Evolutionary conservation across 192 early-diverging fungal species (phyloP), one percentile per base, ranked within the genome.

Genomic region (Backusella westeae): DNA sequence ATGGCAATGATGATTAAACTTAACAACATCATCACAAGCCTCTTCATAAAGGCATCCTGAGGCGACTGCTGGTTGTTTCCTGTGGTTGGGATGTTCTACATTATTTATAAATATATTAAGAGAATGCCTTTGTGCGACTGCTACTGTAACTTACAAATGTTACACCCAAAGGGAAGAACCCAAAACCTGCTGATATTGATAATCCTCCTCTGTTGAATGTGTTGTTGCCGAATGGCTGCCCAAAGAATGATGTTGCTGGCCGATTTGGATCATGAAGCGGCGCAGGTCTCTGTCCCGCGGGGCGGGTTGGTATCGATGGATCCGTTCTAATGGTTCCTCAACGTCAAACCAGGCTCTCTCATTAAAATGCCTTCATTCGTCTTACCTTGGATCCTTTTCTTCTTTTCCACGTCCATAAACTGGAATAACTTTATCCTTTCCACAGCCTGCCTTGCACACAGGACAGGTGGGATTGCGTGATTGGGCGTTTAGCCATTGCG

Each of bases 391-490:
- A 73, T 95, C 94, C 72, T 89, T 88, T 65, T 89, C 88, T 74
- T 94, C 91, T 75, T 88, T 89, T 34, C 94, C 94, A 36, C 94
- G 89, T 26, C 93, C 93, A 74, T 95, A 95, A 36, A 95, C 87
- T 0, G 94, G 94, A 73, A 95, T 94, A 26, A 95, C 92, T 75
- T 95, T 94, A 44, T 94, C 92, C 75, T 91, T 90, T 23, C 90
- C 92, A 81, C 93, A 94, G 41, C 94, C 94, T 1, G 93, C 94
- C 80, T 95, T 95, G 74, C 94, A 95, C 17, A 95, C 93, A 6
- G 94, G 94, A 66, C 94, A 95, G 1, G 91, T 90, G 32, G 92
- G 91, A 73, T 92, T 93, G 34, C 84, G 87, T 9, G 84, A 82
- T 72, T 89, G 88, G 35, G 88, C 82, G 66, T 93, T 90, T 17